These are phyloP conservation scores for Barbarea vulgaris DNA, from an alignment of 345 rosid genomes.

Conservation along the genomic window DNA sequence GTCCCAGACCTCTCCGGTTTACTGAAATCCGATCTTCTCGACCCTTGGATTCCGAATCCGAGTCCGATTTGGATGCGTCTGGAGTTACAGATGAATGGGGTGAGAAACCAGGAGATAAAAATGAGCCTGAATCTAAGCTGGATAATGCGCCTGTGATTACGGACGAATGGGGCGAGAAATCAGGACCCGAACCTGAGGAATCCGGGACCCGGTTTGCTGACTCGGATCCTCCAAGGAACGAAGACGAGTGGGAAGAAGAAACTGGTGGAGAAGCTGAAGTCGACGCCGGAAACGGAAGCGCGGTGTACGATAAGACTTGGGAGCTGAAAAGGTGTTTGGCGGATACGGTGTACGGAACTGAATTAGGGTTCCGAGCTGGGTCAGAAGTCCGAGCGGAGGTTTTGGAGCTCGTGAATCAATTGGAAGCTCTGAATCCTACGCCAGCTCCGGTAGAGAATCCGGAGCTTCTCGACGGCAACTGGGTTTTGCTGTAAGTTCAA, in stretches of 20 bases:
- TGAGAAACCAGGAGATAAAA: conserved; percentile 46
- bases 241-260: conserved; percentile 80
- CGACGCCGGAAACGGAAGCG: conserved; percentile 50
- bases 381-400: conserved; percentile 82
- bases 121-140: conserved; percentile 32
- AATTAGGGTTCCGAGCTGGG: conserved; percentile 74
- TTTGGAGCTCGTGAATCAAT: conserved; percentile 79
- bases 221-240: conserved; percentile 73
- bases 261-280: conserved; percentile 32
- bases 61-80: conserved; percentile 12
- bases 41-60: conserved; percentile 36
- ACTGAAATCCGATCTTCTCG: conserved; percentile 38
- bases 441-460: conserved; percentile 67
- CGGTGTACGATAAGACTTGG: conserved; percentile 37
- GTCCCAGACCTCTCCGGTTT: conserved; percentile 29
- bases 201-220: conserved; percentile 54
- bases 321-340: conserved; percentile 84
- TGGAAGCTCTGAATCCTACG: conserved; percentile 84
- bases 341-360: conserved; percentile 80
- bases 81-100: conserved; percentile 68
- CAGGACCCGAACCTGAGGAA: conserved; percentile 43
- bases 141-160: conserved; percentile 33
- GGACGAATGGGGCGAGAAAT: conserved; percentile 90
- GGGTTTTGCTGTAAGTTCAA: conserved; percentile 84
- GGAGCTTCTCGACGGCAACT: conserved; percentile 77